Evolutionary conservation across 2,329 filamentous ascomycete genomes (phyloP), one percentile per base, ranked within the genome.

Genomic region (Calonectria montana): DNA sequence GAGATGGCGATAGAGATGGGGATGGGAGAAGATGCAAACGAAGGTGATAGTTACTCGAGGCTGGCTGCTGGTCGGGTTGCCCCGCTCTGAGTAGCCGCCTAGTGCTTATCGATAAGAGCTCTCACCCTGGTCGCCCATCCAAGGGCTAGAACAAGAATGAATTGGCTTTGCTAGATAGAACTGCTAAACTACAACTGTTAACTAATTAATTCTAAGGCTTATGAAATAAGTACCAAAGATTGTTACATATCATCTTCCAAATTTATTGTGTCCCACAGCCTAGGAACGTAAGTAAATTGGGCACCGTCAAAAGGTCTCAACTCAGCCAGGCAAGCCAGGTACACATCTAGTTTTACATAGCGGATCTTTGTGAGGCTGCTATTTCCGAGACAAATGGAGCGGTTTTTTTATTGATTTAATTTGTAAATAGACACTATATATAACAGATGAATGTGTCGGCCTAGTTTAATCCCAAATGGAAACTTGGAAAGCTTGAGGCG

Each of bases 71-170:
- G 18, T 27, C 61, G 64, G 65, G 23, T 45, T 80, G 79, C 78
- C 79, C 78, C 79, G 79, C 76, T 73, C 68, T 61, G 65, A 62
- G 55, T 29, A 65, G 39, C 39, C 48, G 70, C 65, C 63, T 68
- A 53, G 25, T 9, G 7, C 69, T 76, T 79, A 79, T 79, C 78
- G 78, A 79, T 79, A 79, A 79, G 77, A 79, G 75, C 71, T 75
- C 57, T 75, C 57, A 45, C 35, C 57, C 57, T 31, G 27, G 53
- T 50, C 15, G 25, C n/a, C 3, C 3, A 35, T 3, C 50, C 25
- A 35, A 8, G 21, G 4, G 23, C 25, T 18, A 23, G 35, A n/a
- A 45, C 59, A 57, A 18, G 13, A 12, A 27, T 61, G 27, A 21
- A 50, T 43, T 63, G 7, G 23, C 31, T 27, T 18, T 37, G 15